phyloP scores from a whole-genome alignment of 192 early-diverging fungal species.

The Linnemannia hyalina region DNA sequence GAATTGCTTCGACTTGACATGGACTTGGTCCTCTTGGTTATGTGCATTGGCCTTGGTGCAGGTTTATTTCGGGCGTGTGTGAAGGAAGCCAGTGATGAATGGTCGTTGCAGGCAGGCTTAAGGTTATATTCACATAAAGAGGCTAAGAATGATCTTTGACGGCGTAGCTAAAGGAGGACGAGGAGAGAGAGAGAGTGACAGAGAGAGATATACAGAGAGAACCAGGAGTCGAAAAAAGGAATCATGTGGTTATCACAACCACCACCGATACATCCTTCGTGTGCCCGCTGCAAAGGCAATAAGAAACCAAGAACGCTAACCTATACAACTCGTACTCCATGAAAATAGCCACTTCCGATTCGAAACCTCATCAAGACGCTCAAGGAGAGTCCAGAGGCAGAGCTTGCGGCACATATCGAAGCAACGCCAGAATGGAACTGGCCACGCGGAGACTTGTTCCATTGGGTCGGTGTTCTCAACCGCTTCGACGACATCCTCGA shows the following conservation, averaged over 20 bases:
- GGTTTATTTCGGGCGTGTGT: not conserved
- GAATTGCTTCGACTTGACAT: not conserved
- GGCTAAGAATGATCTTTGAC: not conserved
- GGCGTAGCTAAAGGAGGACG: not conserved
- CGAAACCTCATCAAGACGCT: constrained; percentile 65
- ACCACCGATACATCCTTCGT: not conserved
- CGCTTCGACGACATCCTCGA: constrained; percentile 89
- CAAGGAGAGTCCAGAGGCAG: constrained; percentile 63
- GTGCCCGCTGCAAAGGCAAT: not conserved
- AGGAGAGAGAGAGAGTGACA: too few relatives aligned
- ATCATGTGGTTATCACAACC: not conserved
- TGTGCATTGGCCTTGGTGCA: not conserved
- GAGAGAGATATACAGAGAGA: not conserved
- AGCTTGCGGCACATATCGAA: constrained; percentile 67
- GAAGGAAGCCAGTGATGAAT: not conserved
- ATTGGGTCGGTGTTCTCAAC: constrained; percentile 96
- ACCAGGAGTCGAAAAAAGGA: not conserved
- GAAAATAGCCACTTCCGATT: constrained; percentile 66
- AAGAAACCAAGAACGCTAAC: not conserved
- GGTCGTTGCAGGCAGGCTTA: not conserved
- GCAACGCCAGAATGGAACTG: constrained; percentile 77
- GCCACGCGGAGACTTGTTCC: constrained; percentile 93
- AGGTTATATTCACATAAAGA: not conserved
- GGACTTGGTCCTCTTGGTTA: not conserved
- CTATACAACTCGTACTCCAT: not conserved